phyloP scores from a whole-genome alignment of 2,329 filamentous ascomycete genomes.

The Talaromyces sp. region DNA sequence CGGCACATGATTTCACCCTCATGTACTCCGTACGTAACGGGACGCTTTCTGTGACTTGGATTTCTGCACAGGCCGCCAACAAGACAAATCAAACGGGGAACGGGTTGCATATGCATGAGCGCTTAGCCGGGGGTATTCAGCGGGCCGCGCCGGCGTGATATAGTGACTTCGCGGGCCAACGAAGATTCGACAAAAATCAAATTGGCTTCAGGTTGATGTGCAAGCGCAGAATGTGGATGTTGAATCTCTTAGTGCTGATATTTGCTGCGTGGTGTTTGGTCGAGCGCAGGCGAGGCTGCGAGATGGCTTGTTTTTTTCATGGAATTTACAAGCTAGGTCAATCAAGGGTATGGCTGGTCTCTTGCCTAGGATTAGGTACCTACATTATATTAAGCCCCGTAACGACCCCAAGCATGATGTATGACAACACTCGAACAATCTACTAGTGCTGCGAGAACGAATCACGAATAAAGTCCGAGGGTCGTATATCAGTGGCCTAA shows the following conservation, averaged over 20 bases:
- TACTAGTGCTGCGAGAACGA: neutral
- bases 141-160: slow-evolving; percentile 10
- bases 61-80: slow-evolving; percentile 3
- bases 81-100: slow-evolving; percentile 1
- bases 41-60: neutral
- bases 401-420: neutral
- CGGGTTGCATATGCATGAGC: slow-evolving; percentile 9
- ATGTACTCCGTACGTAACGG: neutral
- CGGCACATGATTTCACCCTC: neutral
- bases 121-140: slow-evolving; percentile 6
- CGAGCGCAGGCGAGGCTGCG: neutral
- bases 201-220: slow-evolving; percentile 1
- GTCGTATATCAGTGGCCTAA: neutral
- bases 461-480: neutral
- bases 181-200: neutral
- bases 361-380: neutral
- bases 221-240: slow-evolving; percentile 5
- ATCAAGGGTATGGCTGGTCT: neutral
- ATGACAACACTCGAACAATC: neutral
- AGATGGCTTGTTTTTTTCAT: neutral
- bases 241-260: neutral
- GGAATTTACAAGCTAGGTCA: neutral
- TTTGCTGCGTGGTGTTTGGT: neutral
- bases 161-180: neutral
- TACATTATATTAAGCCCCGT: neutral